Percentiles rank a stretch among this genome's conserved stretches.
Conservation (phyloP, 495 filamentous ascomycete genomes). For the Lasiosphaeriaceae sp. region DNA sequence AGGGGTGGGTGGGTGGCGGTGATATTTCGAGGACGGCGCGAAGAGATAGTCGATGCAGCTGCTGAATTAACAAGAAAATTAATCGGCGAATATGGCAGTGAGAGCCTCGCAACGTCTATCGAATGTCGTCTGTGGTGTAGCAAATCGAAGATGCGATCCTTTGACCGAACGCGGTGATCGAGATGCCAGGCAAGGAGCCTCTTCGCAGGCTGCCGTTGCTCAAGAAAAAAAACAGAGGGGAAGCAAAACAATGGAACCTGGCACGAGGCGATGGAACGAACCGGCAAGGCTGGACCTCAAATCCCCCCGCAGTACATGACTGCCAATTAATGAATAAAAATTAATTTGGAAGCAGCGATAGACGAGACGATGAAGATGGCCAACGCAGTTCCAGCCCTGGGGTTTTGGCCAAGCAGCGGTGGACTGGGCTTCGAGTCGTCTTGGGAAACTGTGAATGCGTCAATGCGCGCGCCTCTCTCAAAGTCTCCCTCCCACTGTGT, state of each 20-base stretch:
- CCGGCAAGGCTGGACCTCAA: conserved; percentile 15
- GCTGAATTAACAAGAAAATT: conserved; percentile 26
- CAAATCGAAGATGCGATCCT: neutral
- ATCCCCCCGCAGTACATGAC: neutral
- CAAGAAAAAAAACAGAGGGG: conserved; percentile 3
- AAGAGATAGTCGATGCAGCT: conserved; percentile 31
- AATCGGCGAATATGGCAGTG: conserved; percentile 10
- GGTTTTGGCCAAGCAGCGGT: neutral
- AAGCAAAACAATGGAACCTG: conserved; percentile 15
- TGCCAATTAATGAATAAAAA: neutral
- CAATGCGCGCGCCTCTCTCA: conserved; percentile 10
- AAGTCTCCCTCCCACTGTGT: conserved; percentile 5
- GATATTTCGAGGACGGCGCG: conserved; percentile 2
- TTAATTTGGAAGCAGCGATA: conserved; percentile 9
- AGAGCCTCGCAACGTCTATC: conserved; percentile 11
- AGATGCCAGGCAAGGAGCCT: neutral
- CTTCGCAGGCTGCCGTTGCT: neutral
- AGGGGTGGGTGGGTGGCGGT: neutral
- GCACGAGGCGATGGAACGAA: conserved; percentile 9
- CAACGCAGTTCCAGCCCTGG: conserved; percentile 12
- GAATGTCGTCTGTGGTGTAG: conserved; percentile 8
- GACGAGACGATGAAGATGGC: neutral
- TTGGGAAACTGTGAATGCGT: conserved; percentile 17
- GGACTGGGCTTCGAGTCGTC: conserved; percentile 1
- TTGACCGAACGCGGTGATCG: neutral